Conservation (phyloP, 306 rosid genomes). For the Cucurbita pepo region DNA sequence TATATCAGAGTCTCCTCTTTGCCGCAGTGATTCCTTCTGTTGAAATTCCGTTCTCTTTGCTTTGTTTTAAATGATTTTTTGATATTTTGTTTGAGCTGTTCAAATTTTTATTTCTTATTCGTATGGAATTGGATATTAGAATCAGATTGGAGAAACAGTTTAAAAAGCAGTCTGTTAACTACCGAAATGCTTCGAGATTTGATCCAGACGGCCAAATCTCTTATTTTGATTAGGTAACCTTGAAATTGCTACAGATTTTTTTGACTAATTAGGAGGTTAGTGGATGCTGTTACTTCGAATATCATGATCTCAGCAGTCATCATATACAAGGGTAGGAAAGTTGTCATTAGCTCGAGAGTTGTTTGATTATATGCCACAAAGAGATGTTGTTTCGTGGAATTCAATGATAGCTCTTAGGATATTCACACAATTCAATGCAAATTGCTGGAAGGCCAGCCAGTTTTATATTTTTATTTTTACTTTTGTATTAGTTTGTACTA, state of each 20-base stretch:
- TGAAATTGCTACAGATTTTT: conserved; percentile 32
- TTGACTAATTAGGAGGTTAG: conserved; percentile 26
- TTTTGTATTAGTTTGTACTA: background rate
- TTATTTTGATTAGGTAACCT: conserved; percentile 24
- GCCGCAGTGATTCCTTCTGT: background rate
- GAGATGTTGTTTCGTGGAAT: conserved; percentile 48
- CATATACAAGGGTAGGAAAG: conserved; percentile 37
- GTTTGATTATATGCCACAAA: conserved; percentile 45
- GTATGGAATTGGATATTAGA: background rate
- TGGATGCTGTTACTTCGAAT: conserved; percentile 42
- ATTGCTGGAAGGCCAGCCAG: conserved; percentile 24
- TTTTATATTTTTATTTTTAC: background rate
- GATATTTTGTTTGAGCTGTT: background rate
- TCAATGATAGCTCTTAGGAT: conserved; percentile 42
- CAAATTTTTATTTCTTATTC: background rate
- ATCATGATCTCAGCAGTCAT: conserved; percentile 39
- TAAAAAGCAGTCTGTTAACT: background rate
- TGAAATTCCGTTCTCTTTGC: background rate
- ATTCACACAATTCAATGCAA: conserved; percentile 26
- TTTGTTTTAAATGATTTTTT: background rate
- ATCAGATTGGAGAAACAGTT: background rate
- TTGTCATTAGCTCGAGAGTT: conserved; percentile 30
- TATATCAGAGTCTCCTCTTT: background rate
- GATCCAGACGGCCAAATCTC: background rate
- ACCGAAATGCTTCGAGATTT: background rate